Base-by-base conservation (phyloP, 257 asterid species). In the Verbena officinalis region DNA sequence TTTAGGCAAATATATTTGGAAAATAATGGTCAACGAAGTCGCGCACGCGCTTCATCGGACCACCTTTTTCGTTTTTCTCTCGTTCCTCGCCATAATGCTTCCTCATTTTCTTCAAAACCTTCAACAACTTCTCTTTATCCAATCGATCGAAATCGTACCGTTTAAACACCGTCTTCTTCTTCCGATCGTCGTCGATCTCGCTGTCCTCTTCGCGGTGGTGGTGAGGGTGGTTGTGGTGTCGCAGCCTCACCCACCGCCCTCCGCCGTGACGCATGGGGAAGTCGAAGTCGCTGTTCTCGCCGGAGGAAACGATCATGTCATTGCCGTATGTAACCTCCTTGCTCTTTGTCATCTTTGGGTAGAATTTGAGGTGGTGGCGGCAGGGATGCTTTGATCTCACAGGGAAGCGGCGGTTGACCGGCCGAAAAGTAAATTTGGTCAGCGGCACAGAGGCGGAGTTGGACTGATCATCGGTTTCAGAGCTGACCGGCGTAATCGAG, bases 11-110 rank as follows among this genome's bases (percentile, higher is more conserved):
- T 9, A 56, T 34, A 54, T 76, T 73, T 36, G 40, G 40, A 49
- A 82, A 38, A 36, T 70, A 69, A 16, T 55, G 61, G 51, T 72
- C 73, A 70, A 90, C 52, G 64, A 85, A 78, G 76, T 85, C 84
- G 71, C 86, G 88, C 60, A 85, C 74, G 39, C 83, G 76, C 21
- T 42, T 74, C 80, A 78, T 42, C 70, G 83, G 61, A 48, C 82
- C 75, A 14, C 61, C 55, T 12, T 42, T 58, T 61, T 71, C 55
- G 58, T 49, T 55, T 4, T 71, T 45, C 38, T 58, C 69, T 16
- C 7, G 55, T 20, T 70, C 73, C 23, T 13, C 55, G 40, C 57
- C 55, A 42, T 60, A 57, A 36, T 65, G 80, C 66, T 64, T 66
- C 78, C 59, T 67, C 62, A 70, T 27, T 54, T 74, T 72, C 69